A percentile compares a stretch with the other conserved stretches of the same genome.
Evolutionary conservation across 129 eudicot species (phyloP).

Genomic region (Saposhnikovia divaricata): DNA sequence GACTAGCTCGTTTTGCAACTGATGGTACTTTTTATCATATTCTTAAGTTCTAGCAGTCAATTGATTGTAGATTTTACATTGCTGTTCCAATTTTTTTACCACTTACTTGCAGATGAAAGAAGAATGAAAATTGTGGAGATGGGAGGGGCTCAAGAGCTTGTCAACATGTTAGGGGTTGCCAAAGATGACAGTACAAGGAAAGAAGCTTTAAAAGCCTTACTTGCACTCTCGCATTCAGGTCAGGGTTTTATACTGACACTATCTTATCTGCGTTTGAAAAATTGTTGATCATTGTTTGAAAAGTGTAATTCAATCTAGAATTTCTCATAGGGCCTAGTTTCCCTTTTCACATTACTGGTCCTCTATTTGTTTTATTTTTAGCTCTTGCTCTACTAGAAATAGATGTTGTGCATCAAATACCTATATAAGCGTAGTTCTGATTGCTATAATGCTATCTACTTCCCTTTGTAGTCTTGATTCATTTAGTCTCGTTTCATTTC

Average conservation of each 20-base stretch:
- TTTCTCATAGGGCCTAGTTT: not conserved
- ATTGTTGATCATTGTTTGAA: not conserved
- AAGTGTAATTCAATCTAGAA: not conserved
- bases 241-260: constrained; percentile 7
- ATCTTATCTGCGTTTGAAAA: not conserved
- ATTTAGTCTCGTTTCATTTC: not conserved
- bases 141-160: constrained; percentile 73
- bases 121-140: constrained; percentile 87
- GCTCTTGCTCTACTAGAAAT: not conserved
- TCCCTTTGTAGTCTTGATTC: not conserved
- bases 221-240: constrained; percentile 89
- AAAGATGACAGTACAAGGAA: constrained; percentile 80
- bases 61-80: not conserved
- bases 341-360: not conserved
- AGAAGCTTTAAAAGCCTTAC: constrained; percentile 80
- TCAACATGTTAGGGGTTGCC: constrained; percentile 74
- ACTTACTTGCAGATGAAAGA: constrained; percentile 46
- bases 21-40: constrained; percentile 38
- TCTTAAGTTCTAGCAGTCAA: not conserved
- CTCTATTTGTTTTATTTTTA: not conserved
- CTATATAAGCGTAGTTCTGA: not conserved
- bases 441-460: not conserved
- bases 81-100: not conserved
- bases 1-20: constrained; percentile 78
- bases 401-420: not conserved